A percentile compares a stretch with the other conserved stretches of the same genome.
phyloP scores from a whole-genome alignment of 148 eudicot genomes.

The Chenopodium berlandieri region DNA sequence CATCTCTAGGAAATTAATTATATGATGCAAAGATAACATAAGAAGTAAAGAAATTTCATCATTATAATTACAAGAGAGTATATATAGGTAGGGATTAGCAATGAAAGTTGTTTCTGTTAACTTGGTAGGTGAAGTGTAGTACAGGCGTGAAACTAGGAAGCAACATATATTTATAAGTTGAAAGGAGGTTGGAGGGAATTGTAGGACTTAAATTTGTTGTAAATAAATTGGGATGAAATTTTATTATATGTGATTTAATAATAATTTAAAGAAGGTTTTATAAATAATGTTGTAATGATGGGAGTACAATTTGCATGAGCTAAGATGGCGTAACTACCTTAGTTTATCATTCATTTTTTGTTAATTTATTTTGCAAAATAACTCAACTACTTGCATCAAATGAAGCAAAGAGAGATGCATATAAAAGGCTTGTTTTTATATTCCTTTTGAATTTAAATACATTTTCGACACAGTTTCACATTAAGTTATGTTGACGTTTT shows the following conservation, averaged over 20 bases:
- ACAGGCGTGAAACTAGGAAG: constrained; percentile 57
- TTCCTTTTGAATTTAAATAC: too few relatives aligned
- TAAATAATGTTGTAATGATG: constrained; percentile 21
- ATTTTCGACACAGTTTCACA: too few relatives aligned
- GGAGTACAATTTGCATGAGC: constrained; percentile 55
- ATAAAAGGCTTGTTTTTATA: too few relatives aligned
- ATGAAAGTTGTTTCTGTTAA: constrained; percentile 26
- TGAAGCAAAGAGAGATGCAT: too few relatives aligned
- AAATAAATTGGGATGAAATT: neutral
- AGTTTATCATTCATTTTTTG: constrained; percentile 24
- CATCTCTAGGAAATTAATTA: neutral
- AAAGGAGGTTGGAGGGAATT: neutral
- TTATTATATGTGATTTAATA: neutral
- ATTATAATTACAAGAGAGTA: neutral
- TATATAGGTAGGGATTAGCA: constrained; percentile 20
- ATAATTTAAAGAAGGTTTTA: constrained; percentile 1
- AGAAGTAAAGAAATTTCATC: neutral
- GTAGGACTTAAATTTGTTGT: neutral
- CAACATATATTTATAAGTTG: constrained; percentile 6
- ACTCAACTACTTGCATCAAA: neutral
- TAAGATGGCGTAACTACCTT: constrained; percentile 48
- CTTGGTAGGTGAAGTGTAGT: constrained; percentile 73
- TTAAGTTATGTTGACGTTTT: too few relatives aligned
- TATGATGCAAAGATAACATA: neutral
- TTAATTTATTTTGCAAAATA: constrained; percentile 1